These are phyloP conservation scores for Adansonia digitata DNA, from an alignment of 345 rosid species.

Conservation along the genomic window DNA sequence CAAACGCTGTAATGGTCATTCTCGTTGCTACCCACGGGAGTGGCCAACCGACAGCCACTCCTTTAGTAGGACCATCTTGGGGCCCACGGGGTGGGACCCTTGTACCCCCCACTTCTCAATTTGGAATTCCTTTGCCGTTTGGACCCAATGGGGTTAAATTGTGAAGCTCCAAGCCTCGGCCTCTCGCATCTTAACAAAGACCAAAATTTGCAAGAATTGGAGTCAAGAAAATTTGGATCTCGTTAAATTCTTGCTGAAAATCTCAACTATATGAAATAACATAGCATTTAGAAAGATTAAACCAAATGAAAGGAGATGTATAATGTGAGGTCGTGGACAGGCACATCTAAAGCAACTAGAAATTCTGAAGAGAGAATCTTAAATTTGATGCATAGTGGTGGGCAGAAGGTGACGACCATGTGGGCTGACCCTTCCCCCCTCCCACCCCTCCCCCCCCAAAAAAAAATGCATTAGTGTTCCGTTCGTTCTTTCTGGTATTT, in stretches of 20 bases:
- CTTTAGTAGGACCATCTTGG: slow-evolving; percentile 25
- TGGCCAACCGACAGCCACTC: slow-evolving; percentile 59
- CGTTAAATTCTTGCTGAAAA: slow-evolving; percentile 2
- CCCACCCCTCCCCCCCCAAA: too few relatives aligned
- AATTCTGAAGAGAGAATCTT: slow-evolving; percentile 13
- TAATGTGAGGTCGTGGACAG: background rate
- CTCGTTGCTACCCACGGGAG: slow-evolving; percentile 58
- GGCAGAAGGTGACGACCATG: background rate
- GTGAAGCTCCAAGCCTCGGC: too few relatives aligned
- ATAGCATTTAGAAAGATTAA: background rate
- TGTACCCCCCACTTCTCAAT: background rate
- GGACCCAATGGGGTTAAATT: background rate
- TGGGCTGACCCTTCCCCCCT: too few relatives aligned
- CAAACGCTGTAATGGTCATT: slow-evolving; percentile 33
- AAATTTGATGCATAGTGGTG: slow-evolving; percentile 7
- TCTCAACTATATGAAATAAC: background rate
- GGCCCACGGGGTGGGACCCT: background rate
- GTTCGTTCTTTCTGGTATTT: background rate
- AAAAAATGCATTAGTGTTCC: too few relatives aligned
- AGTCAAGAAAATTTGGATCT: background rate
- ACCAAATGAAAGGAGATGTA: background rate
- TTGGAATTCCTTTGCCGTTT: background rate
- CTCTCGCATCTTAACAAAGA: too few relatives aligned
- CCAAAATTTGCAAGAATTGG: background rate
- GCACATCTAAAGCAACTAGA: background rate